A percentile compares a stretch with the other conserved stretches of the same genome.
phyloP scores from a whole-genome alignment of 495 filamentous ascomycete genomes.

The Glarea lozoyensis region DNA sequence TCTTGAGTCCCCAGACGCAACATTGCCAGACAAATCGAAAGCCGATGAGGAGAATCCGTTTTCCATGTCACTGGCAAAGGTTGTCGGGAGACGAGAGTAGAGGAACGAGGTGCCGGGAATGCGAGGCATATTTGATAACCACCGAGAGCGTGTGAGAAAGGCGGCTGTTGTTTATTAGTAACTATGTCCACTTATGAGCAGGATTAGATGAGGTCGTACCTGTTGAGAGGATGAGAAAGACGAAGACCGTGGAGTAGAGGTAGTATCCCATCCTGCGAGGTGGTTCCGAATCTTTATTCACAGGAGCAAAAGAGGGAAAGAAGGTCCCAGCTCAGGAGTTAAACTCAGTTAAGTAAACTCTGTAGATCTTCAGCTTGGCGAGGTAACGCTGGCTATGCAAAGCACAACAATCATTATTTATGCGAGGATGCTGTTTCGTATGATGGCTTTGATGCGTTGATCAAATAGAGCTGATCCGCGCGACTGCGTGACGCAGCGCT shows the following conservation, averaged over 20 bases:
- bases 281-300: too few relatives aligned
- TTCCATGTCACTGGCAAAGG: constrained; percentile 75
- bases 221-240: constrained; percentile 51
- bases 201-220: constrained; percentile 31
- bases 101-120: constrained; percentile 42
- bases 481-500: too few relatives aligned
- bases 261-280: constrained; percentile 40
- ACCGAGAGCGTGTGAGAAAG: constrained; percentile 70
- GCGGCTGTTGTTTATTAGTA: constrained; percentile 38
- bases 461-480: too few relatives aligned
- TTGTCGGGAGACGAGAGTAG: constrained; percentile 65
- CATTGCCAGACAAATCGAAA: constrained; percentile 74
- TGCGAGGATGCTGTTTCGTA: too few relatives aligned
- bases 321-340: too few relatives aligned
- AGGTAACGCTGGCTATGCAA: too few relatives aligned
- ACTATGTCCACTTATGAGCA: constrained; percentile 1
- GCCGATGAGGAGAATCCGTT: constrained; percentile 70
- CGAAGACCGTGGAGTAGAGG: constrained; percentile 64
- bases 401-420: too few relatives aligned
- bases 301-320: too few relatives aligned
- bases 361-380: too few relatives aligned
- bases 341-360: too few relatives aligned
- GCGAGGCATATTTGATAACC: constrained; percentile 49
- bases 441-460: too few relatives aligned
- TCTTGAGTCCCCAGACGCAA: constrained; percentile 65